phyloP scores from a whole-genome alignment of 2,329 filamentous ascomycete genomes.

The Alternaria gaisen region DNA sequence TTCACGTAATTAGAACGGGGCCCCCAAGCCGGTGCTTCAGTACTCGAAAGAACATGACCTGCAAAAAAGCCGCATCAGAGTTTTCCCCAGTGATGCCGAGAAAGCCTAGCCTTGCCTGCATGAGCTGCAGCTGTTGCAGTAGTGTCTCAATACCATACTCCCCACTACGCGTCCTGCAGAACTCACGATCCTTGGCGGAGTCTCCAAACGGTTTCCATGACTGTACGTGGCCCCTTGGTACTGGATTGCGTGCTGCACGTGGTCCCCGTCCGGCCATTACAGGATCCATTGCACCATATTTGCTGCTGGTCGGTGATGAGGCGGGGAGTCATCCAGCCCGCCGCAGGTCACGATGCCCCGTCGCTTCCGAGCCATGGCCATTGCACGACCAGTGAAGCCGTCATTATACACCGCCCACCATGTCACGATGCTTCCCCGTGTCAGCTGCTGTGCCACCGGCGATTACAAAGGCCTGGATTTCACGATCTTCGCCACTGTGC shows the following conservation, averaged over 20 bases:
- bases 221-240: slow-evolving; percentile 39
- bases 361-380: slow-evolving; percentile 22
- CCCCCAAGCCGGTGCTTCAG: slow-evolving; percentile 7
- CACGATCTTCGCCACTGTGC: slow-evolving; percentile 31
- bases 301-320: neutral
- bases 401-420: slow-evolving; percentile 37
- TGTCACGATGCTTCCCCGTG: slow-evolving; percentile 33
- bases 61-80: slow-evolving; percentile 36
- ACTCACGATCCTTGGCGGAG: slow-evolving; percentile 44
- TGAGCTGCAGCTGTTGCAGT: slow-evolving; percentile 11
- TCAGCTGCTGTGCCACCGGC: slow-evolving; percentile 5
- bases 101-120: slow-evolving; percentile 4
- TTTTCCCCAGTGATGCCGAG: slow-evolving; percentile 27
- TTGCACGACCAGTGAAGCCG: slow-evolving; percentile 10
- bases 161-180: slow-evolving; percentile 23
- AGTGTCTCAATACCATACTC: slow-evolving; percentile 7
- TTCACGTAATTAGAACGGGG: slow-evolving; percentile 39
- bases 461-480: slow-evolving; percentile 17
- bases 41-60: slow-evolving; percentile 22
- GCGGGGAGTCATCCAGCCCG: slow-evolving; percentile 17
- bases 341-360: slow-evolving; percentile 24
- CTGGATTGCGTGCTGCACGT: slow-evolving; percentile 41
- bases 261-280: slow-evolving; percentile 8
- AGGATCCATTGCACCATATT: neutral
- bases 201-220: slow-evolving; percentile 22